Percentiles rank a stretch among this genome's conserved stretches.
phyloP scores from a whole-genome alignment of 352 stramenopile species.

The Globisporangium solare region DNA sequence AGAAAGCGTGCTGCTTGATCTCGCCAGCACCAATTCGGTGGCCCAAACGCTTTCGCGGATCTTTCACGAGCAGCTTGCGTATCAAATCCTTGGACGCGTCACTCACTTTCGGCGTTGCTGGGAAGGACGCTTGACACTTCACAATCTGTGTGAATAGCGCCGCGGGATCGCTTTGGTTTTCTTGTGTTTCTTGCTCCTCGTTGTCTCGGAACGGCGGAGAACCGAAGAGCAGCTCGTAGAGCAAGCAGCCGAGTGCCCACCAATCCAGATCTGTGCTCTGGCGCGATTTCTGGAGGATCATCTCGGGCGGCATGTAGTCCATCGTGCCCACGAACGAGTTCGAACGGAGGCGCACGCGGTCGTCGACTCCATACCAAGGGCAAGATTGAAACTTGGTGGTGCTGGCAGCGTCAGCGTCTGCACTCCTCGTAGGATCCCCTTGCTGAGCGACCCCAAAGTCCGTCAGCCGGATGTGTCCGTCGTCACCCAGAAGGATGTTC shows the following conservation, averaged over 20 bases:
- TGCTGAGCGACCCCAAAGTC: constrained; percentile 26
- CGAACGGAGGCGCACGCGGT: constrained; percentile 33
- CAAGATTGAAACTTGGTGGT: not conserved
- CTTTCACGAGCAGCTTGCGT: constrained; percentile 17
- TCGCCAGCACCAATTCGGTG: constrained; percentile 22
- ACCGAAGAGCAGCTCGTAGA: constrained; percentile 77
- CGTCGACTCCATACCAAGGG: constrained; percentile 27
- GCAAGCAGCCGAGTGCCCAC: constrained; percentile 68
- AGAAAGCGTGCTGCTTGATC: constrained; percentile 32
- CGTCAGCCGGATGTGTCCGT: constrained; percentile 23
- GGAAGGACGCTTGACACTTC: constrained; percentile 31
- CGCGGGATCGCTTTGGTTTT: constrained; percentile 14
- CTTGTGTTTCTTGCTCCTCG: not conserved
- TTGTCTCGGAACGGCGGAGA: constrained; percentile 44
- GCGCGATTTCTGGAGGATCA: constrained; percentile 23
- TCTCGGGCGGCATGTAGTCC: constrained; percentile 46
- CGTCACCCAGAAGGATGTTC: constrained; percentile 20
- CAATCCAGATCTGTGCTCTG: constrained; percentile 56
- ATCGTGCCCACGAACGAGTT: constrained; percentile 47
- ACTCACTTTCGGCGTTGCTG: constrained; percentile 20
- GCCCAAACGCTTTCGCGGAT: constrained; percentile 19
- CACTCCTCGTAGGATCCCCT: constrained; percentile 4
- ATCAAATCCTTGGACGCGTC: constrained; percentile 25
- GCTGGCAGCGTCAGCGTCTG: not conserved
- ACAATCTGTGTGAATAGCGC: constrained; percentile 57